These are phyloP conservation scores for Trametes sp. DNA, from an alignment of 1,284 basidiomycete species.

Conservation along the genomic window DNA sequence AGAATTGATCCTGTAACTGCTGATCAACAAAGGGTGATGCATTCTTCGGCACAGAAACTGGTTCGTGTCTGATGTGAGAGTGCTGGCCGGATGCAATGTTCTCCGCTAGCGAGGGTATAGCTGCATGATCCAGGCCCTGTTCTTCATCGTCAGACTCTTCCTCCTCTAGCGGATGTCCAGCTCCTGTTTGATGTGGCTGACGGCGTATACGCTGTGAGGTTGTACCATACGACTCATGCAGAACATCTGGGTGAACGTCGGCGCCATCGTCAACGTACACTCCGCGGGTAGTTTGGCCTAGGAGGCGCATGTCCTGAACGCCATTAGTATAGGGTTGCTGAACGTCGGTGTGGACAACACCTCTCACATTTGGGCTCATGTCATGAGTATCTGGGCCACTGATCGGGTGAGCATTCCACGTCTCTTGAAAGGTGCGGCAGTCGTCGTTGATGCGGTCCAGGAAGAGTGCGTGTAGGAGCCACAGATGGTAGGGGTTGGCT, in stretches of 20 bases:
- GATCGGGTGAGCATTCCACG: background rate
- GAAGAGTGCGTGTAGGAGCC: constrained; percentile 54
- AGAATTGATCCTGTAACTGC: background rate
- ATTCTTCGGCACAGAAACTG: background rate
- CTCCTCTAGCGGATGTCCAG: background rate
- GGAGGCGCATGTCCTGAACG: no score
- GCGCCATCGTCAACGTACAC: no score
- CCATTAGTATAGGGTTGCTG: background rate
- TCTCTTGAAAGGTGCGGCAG: constrained; percentile 29
- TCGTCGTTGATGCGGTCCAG: constrained; percentile 48
- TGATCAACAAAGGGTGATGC: no score
- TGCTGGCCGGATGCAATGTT: background rate
- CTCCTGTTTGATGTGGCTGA: no score
- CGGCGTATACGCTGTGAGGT: background rate
- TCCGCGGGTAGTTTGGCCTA: no score
- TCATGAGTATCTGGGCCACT: background rate
- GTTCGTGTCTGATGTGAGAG: background rate
- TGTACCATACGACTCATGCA: no score
- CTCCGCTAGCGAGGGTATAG: no score
- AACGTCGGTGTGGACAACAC: background rate
- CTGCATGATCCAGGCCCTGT: no score
- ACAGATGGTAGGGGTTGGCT: constrained; percentile 44
- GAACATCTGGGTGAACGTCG: no score
- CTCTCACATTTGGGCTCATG: background rate
- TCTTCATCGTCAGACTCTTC: no score